A percentile compares a stretch with the other conserved stretches of the same genome.
Conservation (phyloP, 495 filamentous ascomycete genomes). For the Parathielavia appendiculata region DNA sequence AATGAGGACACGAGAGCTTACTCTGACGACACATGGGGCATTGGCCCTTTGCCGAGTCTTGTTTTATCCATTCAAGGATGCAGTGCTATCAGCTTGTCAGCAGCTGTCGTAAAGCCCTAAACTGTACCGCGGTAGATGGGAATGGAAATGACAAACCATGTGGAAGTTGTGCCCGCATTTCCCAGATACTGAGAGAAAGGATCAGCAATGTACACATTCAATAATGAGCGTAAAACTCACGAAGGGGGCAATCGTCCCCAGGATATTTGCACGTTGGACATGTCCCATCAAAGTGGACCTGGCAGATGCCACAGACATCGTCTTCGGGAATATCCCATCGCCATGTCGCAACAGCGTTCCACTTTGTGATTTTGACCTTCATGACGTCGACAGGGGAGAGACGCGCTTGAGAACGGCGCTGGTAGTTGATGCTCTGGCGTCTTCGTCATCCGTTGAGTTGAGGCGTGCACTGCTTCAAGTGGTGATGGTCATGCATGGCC, state of each 20-base stretch:
- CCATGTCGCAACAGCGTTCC: conserved; percentile 94
- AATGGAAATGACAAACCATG: conserved; percentile 56
- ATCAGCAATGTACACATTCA: conserved; percentile 7
- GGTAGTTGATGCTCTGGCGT: neutral
- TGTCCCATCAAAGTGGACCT: conserved; percentile 94
- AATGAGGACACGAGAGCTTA: conserved; percentile 40
- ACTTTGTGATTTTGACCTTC: conserved; percentile 91
- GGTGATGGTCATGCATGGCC: neutral
- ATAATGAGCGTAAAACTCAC: conserved; percentile 48
- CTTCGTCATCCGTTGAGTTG: neutral
- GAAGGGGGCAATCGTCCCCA: conserved; percentile 86
- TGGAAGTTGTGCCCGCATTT: conserved; percentile 97
- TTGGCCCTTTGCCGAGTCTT: conserved; percentile 85
- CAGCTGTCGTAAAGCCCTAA: no score
- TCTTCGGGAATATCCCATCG: conserved; percentile 97
- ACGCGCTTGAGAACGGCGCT: neutral
- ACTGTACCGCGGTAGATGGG: no score
- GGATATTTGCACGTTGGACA: conserved; percentile 98
- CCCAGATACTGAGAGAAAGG: conserved; percentile 63
- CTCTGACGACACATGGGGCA: conserved; percentile 98
- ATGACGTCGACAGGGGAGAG: conserved; percentile 42
- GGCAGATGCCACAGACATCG: conserved; percentile 98
- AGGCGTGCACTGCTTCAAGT: neutral
- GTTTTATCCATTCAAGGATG: conserved; percentile 90
- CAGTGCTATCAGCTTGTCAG: conserved; percentile 62